A percentile compares a stretch with the other conserved stretches of the same genome.
Evolutionary conservation across 257 asterid species (phyloP).

Genomic region (Solanum pimpinellifolium): DNA sequence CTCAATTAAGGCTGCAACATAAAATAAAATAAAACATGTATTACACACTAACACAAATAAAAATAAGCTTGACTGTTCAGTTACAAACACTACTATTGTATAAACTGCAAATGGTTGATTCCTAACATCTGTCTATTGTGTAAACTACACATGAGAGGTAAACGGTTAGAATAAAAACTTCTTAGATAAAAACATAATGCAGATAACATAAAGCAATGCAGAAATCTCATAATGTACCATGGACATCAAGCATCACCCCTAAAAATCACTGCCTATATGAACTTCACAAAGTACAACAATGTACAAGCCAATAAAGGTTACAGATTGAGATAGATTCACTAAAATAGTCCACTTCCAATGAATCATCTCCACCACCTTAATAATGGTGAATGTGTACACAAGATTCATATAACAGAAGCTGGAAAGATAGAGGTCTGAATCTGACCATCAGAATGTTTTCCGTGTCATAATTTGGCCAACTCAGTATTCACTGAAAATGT

Average conservation of each 20-base stretch:
- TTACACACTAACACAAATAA: not conserved
- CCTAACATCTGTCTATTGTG: not conserved
- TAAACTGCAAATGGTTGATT: not conserved
- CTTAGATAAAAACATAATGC: not conserved
- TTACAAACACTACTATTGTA: not conserved
- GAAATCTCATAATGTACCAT: not conserved
- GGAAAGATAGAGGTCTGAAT: constrained; percentile 87
- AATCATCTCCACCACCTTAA: too few species aligned
- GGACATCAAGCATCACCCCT: not conserved
- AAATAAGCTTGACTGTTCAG: not conserved
- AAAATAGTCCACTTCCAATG: too few species aligned
- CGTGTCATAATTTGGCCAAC: not conserved
- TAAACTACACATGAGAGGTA: not conserved
- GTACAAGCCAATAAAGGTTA: not conserved
- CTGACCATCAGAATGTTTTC: not conserved
- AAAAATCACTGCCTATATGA: not conserved
- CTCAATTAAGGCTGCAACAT: not conserved
- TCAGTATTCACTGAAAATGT: not conserved
- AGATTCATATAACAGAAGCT: constrained; percentile 18
- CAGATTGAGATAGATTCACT: too few species aligned
- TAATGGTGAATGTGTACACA: too few species aligned
- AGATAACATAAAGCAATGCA: not conserved
- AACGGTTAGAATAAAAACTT: not conserved
- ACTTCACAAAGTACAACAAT: not conserved
- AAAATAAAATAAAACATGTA: not conserved